A percentile compares a stretch with the other conserved stretches of the same genome.
phyloP scores from a whole-genome alignment of 2,329 filamentous ascomycete species.

The Aureobasidium namibiae region DNA sequence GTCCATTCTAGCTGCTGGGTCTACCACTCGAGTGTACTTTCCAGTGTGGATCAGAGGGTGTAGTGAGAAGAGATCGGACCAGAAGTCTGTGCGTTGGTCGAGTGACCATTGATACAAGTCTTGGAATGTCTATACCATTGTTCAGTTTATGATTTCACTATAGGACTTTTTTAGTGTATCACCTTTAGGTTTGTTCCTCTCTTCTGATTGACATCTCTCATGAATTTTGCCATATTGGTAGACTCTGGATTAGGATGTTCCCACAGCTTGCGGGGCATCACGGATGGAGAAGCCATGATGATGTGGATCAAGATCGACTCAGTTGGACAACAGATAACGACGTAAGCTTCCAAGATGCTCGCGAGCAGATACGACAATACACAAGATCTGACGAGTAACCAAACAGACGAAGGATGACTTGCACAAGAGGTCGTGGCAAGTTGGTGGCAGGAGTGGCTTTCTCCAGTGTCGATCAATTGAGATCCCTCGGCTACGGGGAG shows the following conservation, averaged over 20 bases:
- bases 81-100: slow-evolving; percentile 55
- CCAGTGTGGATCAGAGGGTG: slow-evolving; percentile 57
- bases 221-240: slow-evolving; percentile 60
- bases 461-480: neutral
- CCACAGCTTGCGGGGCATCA: slow-evolving; percentile 39
- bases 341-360: neutral
- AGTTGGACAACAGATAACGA: neutral
- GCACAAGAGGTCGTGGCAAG: neutral
- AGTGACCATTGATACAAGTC: slow-evolving; percentile 66
- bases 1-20: slow-evolving; percentile 62
- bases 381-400: neutral
- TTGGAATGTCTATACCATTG: slow-evolving; percentile 48
- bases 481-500: slow-evolving; percentile 6
- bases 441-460: neutral
- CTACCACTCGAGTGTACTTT: slow-evolving; percentile 45
- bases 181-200: slow-evolving; percentile 52
- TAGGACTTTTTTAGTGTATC: slow-evolving; percentile 13
- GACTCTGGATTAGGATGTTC: slow-evolving; percentile 29
- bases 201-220: slow-evolving; percentile 55
- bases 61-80: slow-evolving; percentile 53
- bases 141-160: neutral
- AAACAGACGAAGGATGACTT: neutral
- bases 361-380: neutral
- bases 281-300: slow-evolving; percentile 6
- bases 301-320: neutral